These are phyloP conservation scores for Rutstroemia sp. DNA, from an alignment of 2,329 filamentous ascomycete species.

Conservation along the genomic window DNA sequence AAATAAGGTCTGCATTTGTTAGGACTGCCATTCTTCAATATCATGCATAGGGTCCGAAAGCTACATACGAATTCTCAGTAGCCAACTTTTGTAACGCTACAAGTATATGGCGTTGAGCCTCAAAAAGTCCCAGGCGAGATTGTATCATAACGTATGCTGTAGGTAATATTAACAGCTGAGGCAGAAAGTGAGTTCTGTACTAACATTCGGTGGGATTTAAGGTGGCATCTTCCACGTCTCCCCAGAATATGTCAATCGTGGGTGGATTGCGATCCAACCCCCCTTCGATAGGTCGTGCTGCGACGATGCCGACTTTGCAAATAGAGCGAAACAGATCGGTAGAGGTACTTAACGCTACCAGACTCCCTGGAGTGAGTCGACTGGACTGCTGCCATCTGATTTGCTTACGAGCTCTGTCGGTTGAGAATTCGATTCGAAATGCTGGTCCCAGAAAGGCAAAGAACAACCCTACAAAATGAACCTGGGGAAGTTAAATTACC, in stretches of 20 bases:
- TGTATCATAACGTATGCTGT: constrained; percentile 63
- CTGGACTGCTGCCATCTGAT: constrained; percentile 56
- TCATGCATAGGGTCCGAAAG: neutral
- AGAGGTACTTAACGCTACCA: constrained; percentile 45
- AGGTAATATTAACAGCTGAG: neutral
- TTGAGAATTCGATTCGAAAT: constrained; percentile 63
- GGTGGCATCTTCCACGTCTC: constrained; percentile 47
- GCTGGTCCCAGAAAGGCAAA: constrained; percentile 57
- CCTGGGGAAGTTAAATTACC: constrained; percentile 36
- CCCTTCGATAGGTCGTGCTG: constrained; percentile 54
- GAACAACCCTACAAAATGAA: constrained; percentile 57
- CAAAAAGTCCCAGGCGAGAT: constrained; percentile 65
- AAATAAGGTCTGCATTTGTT: constrained; percentile 2
- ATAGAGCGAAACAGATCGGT: constrained; percentile 55
- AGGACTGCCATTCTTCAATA: neutral
- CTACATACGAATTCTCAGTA: constrained; percentile 18
- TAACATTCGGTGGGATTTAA: constrained; percentile 60
- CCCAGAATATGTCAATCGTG: constrained; percentile 70
- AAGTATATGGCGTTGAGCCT: constrained; percentile 67
- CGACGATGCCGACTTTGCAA: constrained; percentile 66
- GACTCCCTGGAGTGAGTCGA: constrained; percentile 43
- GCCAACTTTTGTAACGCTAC: constrained; percentile 54
- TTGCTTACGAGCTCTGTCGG: constrained; percentile 52
- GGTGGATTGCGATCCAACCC: constrained; percentile 60
- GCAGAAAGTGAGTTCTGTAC: constrained; percentile 23